A percentile compares a stretch with the other conserved stretches of the same genome.
phyloP scores from a whole-genome alignment of 768 basidiomycete genomes.

The Leccinum longicurvipes region DNA sequence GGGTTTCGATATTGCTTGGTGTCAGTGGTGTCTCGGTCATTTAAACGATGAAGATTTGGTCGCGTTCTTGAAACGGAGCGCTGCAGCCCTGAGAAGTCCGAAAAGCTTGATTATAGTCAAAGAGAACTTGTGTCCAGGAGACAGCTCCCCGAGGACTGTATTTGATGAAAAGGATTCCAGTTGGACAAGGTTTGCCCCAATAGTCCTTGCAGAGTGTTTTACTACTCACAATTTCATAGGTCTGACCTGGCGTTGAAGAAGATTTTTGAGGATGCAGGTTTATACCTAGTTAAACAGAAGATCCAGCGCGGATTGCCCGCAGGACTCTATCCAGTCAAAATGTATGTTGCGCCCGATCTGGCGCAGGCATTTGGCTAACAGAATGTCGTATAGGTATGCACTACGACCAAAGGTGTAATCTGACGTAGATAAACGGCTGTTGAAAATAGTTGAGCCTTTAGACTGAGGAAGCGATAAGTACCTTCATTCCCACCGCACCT shows the following conservation, averaged over 20 bases:
- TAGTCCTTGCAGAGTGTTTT: neutral
- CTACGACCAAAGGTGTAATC: constrained; percentile 13
- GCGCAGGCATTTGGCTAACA: constrained; percentile 6
- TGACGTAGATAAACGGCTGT: neutral
- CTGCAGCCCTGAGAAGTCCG: constrained; percentile 52
- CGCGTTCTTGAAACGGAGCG: constrained; percentile 65
- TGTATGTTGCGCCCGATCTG: constrained; percentile 44
- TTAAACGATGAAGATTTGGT: constrained; percentile 75
- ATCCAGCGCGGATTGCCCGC: constrained; percentile 81
- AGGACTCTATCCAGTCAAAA: constrained; percentile 82
- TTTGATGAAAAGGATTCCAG: constrained; percentile 90
- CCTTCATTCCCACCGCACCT: neutral
- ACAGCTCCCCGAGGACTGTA: constrained; percentile 46
- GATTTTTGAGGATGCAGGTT: constrained; percentile 69
- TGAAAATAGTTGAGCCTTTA: neutral
- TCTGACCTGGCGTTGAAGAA: constrained; percentile 81
- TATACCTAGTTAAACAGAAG: constrained; percentile 68
- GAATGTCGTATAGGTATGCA: constrained; percentile 22
- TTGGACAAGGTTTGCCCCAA: constrained; percentile 66
- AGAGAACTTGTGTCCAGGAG: constrained; percentile 80
- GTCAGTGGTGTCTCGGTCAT: constrained; percentile 96
- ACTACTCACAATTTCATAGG: constrained; percentile 38
- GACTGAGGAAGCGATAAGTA: neutral
- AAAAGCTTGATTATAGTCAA: constrained; percentile 80
- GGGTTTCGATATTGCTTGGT: constrained; percentile 90